A percentile compares a stretch with the other conserved stretches of the same genome.
Conservation (phyloP, 2,329 filamentous ascomycete genomes). For the Metarhizium album region DNA sequence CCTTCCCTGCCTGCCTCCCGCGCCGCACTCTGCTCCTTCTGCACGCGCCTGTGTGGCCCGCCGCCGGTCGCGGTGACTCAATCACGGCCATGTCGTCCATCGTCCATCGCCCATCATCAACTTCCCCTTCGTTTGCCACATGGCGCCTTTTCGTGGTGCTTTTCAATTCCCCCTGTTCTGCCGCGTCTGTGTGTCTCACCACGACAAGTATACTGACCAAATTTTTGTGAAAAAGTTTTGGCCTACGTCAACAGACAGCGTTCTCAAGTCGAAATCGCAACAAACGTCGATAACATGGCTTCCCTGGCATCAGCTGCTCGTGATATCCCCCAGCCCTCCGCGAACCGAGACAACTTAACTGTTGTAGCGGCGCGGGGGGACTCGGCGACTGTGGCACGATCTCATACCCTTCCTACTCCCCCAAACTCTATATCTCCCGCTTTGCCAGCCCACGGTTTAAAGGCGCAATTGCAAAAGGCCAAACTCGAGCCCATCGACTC, state of each 20-base stretch:
- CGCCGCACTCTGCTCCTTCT: not conserved
- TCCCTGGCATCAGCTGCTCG: conserved; percentile 55
- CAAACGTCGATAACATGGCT: conserved; percentile 42
- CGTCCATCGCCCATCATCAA: too few species aligned
- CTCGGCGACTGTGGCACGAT: conserved; percentile 47
- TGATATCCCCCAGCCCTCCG: conserved; percentile 53
- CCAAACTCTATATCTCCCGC: conserved; percentile 91
- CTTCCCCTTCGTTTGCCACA: not conserved
- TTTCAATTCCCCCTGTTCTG: not conserved
- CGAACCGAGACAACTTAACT: conserved; percentile 60
- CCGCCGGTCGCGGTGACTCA: conserved; percentile 13
- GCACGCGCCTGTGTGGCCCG: not conserved
- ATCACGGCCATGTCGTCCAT: not conserved
- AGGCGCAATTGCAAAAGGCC: conserved; percentile 52
- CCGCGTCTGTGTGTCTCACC: not conserved
- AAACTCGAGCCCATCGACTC: conserved; percentile 63
- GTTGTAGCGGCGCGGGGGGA: conserved; percentile 58
- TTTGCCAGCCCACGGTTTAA: conserved; percentile 70
- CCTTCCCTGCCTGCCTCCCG: conserved; percentile 2
- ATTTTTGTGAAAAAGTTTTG: too few species aligned
- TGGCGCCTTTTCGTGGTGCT: not conserved
- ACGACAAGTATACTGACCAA: not conserved
- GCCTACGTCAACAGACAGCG: conserved; percentile 22
- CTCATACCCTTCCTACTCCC: conserved; percentile 69
- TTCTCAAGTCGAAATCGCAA: conserved; percentile 31